Evolutionary conservation across 139 green algal species (phyloP).

Genomic region (Asterochloris sp.): DNA sequence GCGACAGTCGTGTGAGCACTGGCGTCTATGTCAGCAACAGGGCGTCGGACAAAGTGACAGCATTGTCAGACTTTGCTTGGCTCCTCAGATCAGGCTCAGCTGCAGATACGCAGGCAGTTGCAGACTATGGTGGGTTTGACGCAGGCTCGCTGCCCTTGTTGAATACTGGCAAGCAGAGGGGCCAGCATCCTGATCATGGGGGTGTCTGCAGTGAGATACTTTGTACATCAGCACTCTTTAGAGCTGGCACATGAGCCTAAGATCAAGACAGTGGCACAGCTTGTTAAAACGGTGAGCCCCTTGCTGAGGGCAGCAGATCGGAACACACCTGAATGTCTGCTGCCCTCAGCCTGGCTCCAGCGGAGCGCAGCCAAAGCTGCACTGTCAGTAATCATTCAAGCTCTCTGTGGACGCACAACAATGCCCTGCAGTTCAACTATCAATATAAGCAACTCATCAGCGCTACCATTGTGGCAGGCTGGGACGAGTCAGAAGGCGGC

Average conservation of each 20-base stretch:
- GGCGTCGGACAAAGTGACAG: conserved; percentile 91
- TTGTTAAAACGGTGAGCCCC: conserved; percentile 67
- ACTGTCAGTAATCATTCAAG: not conserved
- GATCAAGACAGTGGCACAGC: conserved; percentile 82
- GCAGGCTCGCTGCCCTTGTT: not conserved
- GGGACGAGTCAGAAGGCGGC: conserved; percentile 72
- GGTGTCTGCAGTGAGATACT: conserved; percentile 50
- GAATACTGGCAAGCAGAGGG: not conserved
- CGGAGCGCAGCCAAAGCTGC: not conserved
- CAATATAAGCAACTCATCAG: conserved; percentile 90
- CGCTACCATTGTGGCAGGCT: conserved; percentile 94
- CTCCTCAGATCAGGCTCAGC: conserved; percentile 81
- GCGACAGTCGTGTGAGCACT: conserved; percentile 84
- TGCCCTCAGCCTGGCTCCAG: not conserved
- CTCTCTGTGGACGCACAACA: not conserved
- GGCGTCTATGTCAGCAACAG: conserved; percentile 94
- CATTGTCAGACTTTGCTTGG: conserved; percentile 69
- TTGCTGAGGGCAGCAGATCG: not conserved
- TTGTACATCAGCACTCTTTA: conserved; percentile 45
- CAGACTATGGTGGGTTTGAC: conserved; percentile 71
- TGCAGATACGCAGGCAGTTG: conserved; percentile 84
- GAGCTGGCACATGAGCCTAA: conserved; percentile 51
- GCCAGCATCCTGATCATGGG: not conserved
- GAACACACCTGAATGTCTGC: not conserved
- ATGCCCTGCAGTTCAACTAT: conserved; percentile 78